These are phyloP conservation scores for Entomortierella parvispora DNA, from an alignment of 192 early-diverging fungal species.

Conservation along the genomic window DNA sequence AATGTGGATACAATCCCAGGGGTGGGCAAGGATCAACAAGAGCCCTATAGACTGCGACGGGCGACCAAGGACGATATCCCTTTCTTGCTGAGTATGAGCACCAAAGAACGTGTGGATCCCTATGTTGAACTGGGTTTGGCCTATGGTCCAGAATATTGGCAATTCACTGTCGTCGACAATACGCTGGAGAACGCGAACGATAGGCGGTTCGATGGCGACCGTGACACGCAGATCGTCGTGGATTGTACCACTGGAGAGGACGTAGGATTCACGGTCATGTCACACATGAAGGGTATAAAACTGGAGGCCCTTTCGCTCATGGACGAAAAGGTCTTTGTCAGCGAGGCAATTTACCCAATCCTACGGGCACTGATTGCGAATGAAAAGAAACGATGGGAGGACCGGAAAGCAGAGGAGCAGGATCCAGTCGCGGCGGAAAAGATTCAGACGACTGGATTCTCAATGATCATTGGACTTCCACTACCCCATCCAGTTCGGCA, in stretches of 20 bases:
- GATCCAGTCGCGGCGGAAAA: constrained; percentile 4
- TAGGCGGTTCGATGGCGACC: not conserved
- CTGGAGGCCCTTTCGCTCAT: constrained; percentile 19
- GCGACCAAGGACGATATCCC: constrained; percentile 25
- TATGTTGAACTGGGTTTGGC: not conserved
- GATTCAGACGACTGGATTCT: constrained; percentile 1
- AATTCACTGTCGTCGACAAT: constrained; percentile 25
- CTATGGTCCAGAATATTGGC: constrained; percentile 23
- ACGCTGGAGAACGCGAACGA: constrained; percentile 1
- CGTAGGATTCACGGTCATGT: constrained; percentile 12
- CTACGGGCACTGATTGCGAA: constrained; percentile 10
- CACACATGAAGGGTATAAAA: constrained; percentile 2
- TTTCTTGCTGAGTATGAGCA: constrained; percentile 16
- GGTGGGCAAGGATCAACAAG: not conserved
- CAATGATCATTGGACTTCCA: constrained; percentile 5
- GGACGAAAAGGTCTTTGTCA: not conserved
- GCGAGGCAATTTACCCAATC: constrained; percentile 17
- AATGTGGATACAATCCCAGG: too few species aligned
- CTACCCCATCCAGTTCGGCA: constrained; percentile 10
- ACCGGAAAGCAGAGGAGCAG: not conserved
- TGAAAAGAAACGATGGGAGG: constrained; percentile 1
- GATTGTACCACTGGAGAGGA: constrained; percentile 21
- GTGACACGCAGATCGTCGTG: constrained; percentile 15
- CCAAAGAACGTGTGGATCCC: not conserved
- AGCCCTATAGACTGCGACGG: constrained; percentile 21